Evolutionary conservation across 768 basidiomycete species (phyloP).

Genomic region (Termitomyces sp.): DNA sequence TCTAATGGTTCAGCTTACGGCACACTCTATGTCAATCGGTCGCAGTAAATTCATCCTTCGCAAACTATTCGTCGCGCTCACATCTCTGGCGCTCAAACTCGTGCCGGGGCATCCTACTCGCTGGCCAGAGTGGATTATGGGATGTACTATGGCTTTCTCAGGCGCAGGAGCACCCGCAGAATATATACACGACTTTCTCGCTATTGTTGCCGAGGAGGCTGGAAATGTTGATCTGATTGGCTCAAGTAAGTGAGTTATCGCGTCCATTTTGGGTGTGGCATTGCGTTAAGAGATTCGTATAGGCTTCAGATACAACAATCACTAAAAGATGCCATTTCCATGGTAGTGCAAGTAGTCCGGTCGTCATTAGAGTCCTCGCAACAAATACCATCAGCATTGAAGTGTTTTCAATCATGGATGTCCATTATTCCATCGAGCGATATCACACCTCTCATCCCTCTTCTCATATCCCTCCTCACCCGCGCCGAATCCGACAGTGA

Average conservation of each 20-base stretch:
- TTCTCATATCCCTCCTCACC: conserved; percentile 64
- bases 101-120: conserved; percentile 51
- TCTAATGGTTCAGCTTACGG: conserved; percentile 66
- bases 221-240: conserved; percentile 71
- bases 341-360: conserved; percentile 68
- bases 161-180: conserved; percentile 54
- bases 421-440: conserved; percentile 65
- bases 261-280: not conserved
- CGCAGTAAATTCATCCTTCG: conserved; percentile 71
- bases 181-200: conserved; percentile 67
- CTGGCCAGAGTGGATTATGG: conserved; percentile 78
- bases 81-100: conserved; percentile 69
- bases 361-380: conserved; percentile 43
- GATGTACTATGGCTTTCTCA: conserved; percentile 60
- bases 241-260: conserved; percentile 58
- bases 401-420: conserved; percentile 85
- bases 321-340: conserved; percentile 61
- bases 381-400: conserved; percentile 68
- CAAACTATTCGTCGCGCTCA: conserved; percentile 86
- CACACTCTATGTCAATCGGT: conserved; percentile 55
- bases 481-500: conserved; percentile 46
- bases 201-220: conserved; percentile 84
- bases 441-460: conserved; percentile 61
- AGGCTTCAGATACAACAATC: conserved; percentile 66
- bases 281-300: not conserved